phyloP scores from a whole-genome alignment of 2,329 filamentous ascomycete species.

The Ceratocystis smalleyi region DNA sequence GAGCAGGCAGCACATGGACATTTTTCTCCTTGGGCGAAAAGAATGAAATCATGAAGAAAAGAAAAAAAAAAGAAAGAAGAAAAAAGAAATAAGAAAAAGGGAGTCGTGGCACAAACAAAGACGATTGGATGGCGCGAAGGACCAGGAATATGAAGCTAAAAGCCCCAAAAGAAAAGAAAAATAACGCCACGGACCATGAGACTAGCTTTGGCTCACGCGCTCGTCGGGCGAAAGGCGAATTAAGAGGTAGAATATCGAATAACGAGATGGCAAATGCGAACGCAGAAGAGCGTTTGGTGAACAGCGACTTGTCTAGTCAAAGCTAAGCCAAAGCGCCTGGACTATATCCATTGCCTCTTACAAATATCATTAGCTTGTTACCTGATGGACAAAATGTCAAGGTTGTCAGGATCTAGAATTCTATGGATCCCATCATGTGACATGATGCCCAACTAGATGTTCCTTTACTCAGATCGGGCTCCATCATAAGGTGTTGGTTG shows the following conservation, averaged over 20 bases:
- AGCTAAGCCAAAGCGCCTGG: not conserved
- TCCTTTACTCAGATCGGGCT: not conserved
- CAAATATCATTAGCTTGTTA: not conserved
- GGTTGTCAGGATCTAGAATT: not conserved
- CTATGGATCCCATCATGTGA: not conserved
- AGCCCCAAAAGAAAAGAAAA: not conserved
- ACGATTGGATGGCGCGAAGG: not conserved
- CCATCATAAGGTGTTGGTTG: too few species aligned
- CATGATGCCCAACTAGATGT: not conserved
- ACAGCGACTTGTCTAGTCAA: not conserved
- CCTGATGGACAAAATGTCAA: not conserved
- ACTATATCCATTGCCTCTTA: not conserved
- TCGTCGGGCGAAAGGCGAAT: not conserved
- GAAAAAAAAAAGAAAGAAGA: too few species aligned
- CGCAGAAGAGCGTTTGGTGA: too few species aligned
- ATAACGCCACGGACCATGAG: not conserved
- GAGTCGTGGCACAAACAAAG: not conserved
- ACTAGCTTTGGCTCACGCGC: not conserved
- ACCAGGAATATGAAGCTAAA: not conserved
- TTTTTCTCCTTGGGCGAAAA: not conserved
- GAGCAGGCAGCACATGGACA: not conserved
- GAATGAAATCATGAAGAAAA: too few species aligned
- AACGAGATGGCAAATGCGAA: too few species aligned
- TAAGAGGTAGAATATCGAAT: not conserved
- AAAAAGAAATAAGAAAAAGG: not conserved